phyloP scores from a whole-genome alignment of 2,329 filamentous ascomycete species.

The Reticulascus tulasneorum region DNA sequence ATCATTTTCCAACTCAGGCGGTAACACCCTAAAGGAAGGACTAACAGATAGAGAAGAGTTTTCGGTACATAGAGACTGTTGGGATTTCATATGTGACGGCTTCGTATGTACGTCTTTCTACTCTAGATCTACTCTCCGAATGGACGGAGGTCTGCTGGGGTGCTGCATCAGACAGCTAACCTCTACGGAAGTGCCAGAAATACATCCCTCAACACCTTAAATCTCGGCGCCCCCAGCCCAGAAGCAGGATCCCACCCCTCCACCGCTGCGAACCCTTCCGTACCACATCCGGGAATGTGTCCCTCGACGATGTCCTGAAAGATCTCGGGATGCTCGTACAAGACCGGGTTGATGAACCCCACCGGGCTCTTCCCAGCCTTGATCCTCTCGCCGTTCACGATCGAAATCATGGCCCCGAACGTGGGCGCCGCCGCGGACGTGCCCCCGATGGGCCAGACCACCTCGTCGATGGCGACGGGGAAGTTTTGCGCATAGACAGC shows the following conservation, averaged over 20 bases:
- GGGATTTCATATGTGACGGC: too few relatives aligned
- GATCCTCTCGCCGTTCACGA: conserved; percentile 26
- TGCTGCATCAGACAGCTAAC: too few relatives aligned
- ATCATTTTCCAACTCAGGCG: too few relatives aligned
- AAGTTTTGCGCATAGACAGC: conserved; percentile 39
- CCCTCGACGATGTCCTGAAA: conserved; percentile 25
- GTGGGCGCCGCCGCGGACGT: conserved; percentile 39
- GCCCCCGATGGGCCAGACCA: conserved; percentile 39
- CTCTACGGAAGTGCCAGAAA: too few relatives aligned
- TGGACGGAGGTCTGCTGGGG: too few relatives aligned
- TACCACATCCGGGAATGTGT: conserved; percentile 27
- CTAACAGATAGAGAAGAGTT: too few relatives aligned
- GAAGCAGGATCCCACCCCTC: conserved; percentile 12
- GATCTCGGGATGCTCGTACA: conserved; percentile 24
- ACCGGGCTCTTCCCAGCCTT: conserved; percentile 22
- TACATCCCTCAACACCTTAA: too few relatives aligned
- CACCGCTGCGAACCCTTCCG: conserved; percentile 22
- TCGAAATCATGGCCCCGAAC: conserved; percentile 28
- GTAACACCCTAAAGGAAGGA: too few relatives aligned
- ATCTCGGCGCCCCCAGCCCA: conserved; percentile 12
- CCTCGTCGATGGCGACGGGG: conserved; percentile 37
- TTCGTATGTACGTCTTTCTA: too few relatives aligned
- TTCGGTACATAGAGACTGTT: too few relatives aligned
- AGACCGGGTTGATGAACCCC: conserved; percentile 16
- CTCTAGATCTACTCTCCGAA: too few relatives aligned